Base-by-base conservation (phyloP, 148 eudicot genomes). In the Vaccinium darrowii region DNA sequence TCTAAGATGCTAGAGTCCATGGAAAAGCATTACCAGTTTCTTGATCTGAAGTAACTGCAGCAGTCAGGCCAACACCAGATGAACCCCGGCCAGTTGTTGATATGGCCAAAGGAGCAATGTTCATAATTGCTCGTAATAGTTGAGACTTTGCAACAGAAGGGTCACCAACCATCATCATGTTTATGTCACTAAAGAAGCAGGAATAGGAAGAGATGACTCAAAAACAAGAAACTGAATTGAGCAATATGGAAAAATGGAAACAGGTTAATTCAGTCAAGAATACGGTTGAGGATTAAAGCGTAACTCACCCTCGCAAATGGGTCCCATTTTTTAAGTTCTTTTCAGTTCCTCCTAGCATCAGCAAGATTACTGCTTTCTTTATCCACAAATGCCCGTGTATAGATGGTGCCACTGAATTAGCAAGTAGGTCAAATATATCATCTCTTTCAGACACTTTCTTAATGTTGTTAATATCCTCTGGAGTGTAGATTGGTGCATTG, bases 131-230 rank as follows among this genome's bases (percentile, higher is more conserved):
- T 90, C 99, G 91, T 75, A 97, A 91, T 77, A 97, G 88, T 89
- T 97, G 99, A 84, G 99, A 95, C 87, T 97, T 97, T 81, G 99
- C 99, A 85, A 97, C 99, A 85, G 99, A 97, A 81, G 99, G 99
- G 89, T 97, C 99, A 84, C 99, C 99, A 89, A 97, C 99, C 99
- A 97, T 97, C 99, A 97, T 97, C 99, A 97, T 95, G 91, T 97
- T 97, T 87, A 97, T 97, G 87, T 97, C 99, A 72, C 99, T 97
- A 83, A 33, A 79, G 58, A 86, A 71, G 33, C 67, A 80, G 69
- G 52, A 81, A 84, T 39, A 72, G 2, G 73, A 57, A 25, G 50
- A 58, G 3, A 79, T 4, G 43, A 62, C 79, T 74, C 69, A 74
- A 83, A 82, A 23, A 33, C 62, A 62, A 63, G 39, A 84, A 39